phyloP scores from a whole-genome alignment of 306 rosid genomes.

The Casuarina equisetifolia region DNA sequence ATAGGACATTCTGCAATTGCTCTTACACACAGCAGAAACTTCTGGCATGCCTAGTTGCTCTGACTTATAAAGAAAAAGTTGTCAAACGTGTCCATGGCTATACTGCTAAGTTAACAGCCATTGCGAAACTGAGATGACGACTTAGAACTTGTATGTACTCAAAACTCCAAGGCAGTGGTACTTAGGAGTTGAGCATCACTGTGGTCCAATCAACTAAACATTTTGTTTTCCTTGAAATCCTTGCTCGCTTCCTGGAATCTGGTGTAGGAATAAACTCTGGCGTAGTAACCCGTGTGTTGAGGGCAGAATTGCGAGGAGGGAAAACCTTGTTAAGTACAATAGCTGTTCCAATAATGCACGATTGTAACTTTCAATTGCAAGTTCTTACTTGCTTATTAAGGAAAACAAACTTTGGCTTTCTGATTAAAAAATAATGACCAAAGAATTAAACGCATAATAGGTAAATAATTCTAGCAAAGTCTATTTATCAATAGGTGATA shows the following conservation, averaged over 20 bases:
- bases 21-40: slow-evolving; percentile 24
- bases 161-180: background rate
- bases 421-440: background rate
- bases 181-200: slow-evolving; percentile 64
- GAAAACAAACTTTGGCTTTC: background rate
- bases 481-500: slow-evolving; percentile 2
- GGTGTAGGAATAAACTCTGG: slow-evolving; percentile 62
- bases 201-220: slow-evolving; percentile 40
- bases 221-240: slow-evolving; percentile 62
- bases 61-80: background rate
- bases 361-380: background rate
- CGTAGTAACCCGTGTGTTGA: slow-evolving; percentile 44
- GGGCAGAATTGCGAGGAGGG: slow-evolving; percentile 13
- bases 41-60: slow-evolving; percentile 26
- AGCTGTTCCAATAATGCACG: background rate
- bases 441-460: background rate
- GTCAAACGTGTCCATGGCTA: background rate
- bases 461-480: background rate
- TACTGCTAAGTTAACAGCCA: background rate
- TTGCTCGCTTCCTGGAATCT: slow-evolving; percentile 38
- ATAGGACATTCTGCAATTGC: background rate
- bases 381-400: background rate
- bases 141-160: background rate
- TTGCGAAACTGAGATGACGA: background rate
- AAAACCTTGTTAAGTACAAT: background rate